Evolutionary conservation across 129 eudicot species (phyloP), one percentile per base, ranked within the genome.

Genomic region (Tanacetum coccineum): DNA sequence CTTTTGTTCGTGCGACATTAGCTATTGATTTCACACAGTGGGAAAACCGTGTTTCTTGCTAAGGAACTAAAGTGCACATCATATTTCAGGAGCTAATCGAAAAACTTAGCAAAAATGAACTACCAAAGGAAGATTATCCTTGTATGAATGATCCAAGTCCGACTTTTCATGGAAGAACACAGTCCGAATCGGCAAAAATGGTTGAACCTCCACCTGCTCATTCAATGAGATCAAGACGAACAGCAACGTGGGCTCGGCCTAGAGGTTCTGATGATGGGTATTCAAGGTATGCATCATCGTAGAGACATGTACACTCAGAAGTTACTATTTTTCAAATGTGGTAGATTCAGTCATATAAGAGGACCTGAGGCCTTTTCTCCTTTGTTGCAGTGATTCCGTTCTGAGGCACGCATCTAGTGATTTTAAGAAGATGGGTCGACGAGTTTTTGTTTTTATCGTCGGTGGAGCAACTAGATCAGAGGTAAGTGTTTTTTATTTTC

Each of bases 391-490:
- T 73, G 98, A 92, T 80, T 92, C 98, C 49, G 56, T 88, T 58
- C 79, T 92, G 62, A 80, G 85, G 69, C 91, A 80, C 68, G 95
- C 93, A 25, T 86, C 98, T 12, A 92, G 95, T 76, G 98, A 92
- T 61, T 79, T 83, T 67, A 92, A 76, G 85, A 87, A 82, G 75
- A 88, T 88, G 95, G 98, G 98, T 70, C 93, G 74, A 62, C 95
- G 98, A n/a, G 79, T 92, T 68, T 88, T 92, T 78, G 91, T 92
- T 36, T 88, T 92, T 66, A 85, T 92, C 13, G 82, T 88, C 66
- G 98, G 98, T 54, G 96, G 98, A 56, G 95, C 98, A 45, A 92
- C 98, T 73, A 79, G 98, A 59, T 88, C 96, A 36, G 98, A 92
- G 96, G 98, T 83, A 70, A 47, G 53, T 39, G 21, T n/a, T 22